phyloP scores from a whole-genome alignment of 2,329 filamentous ascomycete species.

The Trichoderma hamatum region DNA sequence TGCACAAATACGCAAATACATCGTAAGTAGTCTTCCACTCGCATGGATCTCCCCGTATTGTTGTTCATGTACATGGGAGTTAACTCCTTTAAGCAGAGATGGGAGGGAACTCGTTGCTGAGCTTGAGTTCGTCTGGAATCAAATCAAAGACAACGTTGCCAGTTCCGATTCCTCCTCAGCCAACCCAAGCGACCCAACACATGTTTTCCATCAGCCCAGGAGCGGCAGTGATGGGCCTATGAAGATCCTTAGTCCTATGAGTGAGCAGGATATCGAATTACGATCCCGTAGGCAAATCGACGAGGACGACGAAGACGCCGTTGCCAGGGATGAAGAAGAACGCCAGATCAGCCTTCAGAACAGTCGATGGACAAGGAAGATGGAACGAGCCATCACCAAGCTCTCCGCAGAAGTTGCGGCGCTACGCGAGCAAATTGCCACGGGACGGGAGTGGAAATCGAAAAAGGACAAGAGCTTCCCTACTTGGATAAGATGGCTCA shows the following conservation, averaged over 20 bases:
- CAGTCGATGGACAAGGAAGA: slow-evolving; percentile 74
- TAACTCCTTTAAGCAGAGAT: slow-evolving; percentile 54
- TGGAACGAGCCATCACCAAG: slow-evolving; percentile 84
- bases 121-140: slow-evolving; percentile 99
- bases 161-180: slow-evolving; percentile 63
- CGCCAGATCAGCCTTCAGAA: slow-evolving; percentile 32
- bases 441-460: slow-evolving; percentile 70
- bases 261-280: slow-evolving; percentile 72
- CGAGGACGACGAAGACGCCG: slow-evolving; percentile 50
- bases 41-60: neutral
- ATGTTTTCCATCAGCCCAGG: slow-evolving; percentile 51
- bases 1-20: slow-evolving; percentile 94
- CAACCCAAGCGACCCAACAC: slow-evolving; percentile 45
- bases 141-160: slow-evolving; percentile 85
- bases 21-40: slow-evolving; percentile 50
- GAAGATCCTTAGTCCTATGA: slow-evolving; percentile 81
- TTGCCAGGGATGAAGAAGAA: slow-evolving; percentile 32
- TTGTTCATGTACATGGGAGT: neutral
- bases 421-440: slow-evolving; percentile 84
- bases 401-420: slow-evolving; percentile 93
- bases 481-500: slow-evolving; percentile 70
- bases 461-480: slow-evolving; percentile 66
- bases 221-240: slow-evolving; percentile 60
- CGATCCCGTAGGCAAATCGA: slow-evolving; percentile 54
- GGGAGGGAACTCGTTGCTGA: slow-evolving; percentile 86